phyloP scores from a whole-genome alignment of 2,329 filamentous ascomycete genomes.

The Stachybotrys chartarum region DNA sequence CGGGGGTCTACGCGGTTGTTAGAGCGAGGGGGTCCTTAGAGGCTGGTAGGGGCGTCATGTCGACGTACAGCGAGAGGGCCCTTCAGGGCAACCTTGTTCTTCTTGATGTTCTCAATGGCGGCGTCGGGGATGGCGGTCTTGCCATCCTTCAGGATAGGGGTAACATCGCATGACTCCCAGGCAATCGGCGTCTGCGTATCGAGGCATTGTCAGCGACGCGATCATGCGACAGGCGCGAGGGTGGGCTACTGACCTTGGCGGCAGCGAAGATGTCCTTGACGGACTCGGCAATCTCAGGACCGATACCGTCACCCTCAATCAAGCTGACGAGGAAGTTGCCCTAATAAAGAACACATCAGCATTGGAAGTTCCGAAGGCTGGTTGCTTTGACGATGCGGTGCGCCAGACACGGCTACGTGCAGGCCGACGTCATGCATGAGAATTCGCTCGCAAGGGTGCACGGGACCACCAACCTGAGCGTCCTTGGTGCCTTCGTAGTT shows the following conservation, averaged over 20 bases:
- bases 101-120: conserved; percentile 87
- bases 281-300: conserved; percentile 93
- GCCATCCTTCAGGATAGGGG: conserved; percentile 86
- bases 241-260: conserved; percentile 62
- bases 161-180: conserved; percentile 97
- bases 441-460: not conserved
- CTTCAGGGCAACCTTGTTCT: conserved; percentile 97
- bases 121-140: conserved; percentile 91
- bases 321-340: conserved; percentile 93
- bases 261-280: conserved; percentile 98
- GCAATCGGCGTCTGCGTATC: conserved; percentile 69
- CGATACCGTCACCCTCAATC: conserved; percentile 98
- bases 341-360: conserved; percentile 37
- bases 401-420: conserved; percentile 8
- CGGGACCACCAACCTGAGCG: conserved; percentile 60
- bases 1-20: conserved; percentile 58
- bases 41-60: not conserved
- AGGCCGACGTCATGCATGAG: not conserved
- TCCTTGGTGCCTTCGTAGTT: conserved; percentile 91
- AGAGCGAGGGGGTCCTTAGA: not conserved
- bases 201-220: conserved; percentile 11
- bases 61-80: conserved; percentile 80
- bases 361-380: conserved; percentile 8
- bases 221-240: conserved; percentile 5
- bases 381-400: conserved; percentile 18